These are phyloP conservation scores for Globisporangium nodosum DNA, from an alignment of 352 stramenopile species.

Conservation along the genomic window DNA sequence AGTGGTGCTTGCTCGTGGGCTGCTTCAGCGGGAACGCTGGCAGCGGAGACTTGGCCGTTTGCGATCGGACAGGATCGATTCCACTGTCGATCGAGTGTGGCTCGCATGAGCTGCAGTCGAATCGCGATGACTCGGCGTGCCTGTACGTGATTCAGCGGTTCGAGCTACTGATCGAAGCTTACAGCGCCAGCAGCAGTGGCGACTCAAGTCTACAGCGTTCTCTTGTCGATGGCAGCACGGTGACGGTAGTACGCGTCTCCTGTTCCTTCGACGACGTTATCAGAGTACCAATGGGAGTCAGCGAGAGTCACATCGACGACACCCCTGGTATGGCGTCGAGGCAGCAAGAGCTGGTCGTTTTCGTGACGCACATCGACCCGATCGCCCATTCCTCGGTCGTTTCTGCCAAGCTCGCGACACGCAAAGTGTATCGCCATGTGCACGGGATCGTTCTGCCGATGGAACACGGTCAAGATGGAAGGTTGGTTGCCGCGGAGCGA, in stretches of 20 bases:
- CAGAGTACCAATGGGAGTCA: slow-evolving; percentile 15
- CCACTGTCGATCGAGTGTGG: slow-evolving; percentile 3
- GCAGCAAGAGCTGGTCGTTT: slow-evolving; percentile 9
- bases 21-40: slow-evolving; percentile 26
- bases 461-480: neutral
- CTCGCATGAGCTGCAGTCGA: neutral
- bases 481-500: slow-evolving; percentile 11
- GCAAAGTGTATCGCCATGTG: slow-evolving; percentile 27
- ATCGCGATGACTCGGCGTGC: slow-evolving; percentile 4
- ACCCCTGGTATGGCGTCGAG: slow-evolving; percentile 2
- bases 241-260: slow-evolving; percentile 18
- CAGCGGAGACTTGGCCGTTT: slow-evolving; percentile 34
- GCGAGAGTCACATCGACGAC: neutral
- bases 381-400: neutral
- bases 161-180: slow-evolving; percentile 26
- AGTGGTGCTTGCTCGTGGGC: slow-evolving; percentile 33
- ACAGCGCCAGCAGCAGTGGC: neutral
- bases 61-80: slow-evolving; percentile 34
- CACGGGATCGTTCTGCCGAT: slow-evolving; percentile 26
- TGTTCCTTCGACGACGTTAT: slow-evolving; percentile 20
- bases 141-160: slow-evolving; percentile 30
- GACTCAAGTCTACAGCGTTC: neutral
- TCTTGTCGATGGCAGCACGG: slow-evolving; percentile 5
- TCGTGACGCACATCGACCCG: slow-evolving; percentile 30
- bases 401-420: neutral